phyloP scores from a whole-genome alignment of 768 basidiomycete species.

The Russula emetica region DNA sequence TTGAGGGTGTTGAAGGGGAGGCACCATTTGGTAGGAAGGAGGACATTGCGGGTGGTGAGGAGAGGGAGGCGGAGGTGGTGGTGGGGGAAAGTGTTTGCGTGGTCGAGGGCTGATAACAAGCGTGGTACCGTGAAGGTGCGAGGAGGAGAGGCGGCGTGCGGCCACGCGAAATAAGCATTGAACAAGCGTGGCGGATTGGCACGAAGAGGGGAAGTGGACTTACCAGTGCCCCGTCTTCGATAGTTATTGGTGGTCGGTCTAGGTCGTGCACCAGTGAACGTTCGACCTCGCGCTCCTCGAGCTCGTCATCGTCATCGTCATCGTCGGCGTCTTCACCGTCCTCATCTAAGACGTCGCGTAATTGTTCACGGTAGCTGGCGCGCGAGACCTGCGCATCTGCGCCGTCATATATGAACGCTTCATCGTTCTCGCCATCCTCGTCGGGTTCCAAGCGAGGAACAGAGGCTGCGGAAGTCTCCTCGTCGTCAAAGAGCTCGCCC shows the following conservation, averaged over 20 bases:
- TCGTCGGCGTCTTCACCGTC: conserved; percentile 50
- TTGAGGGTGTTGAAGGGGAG: conserved; percentile 29
- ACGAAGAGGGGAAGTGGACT: conserved; percentile 28
- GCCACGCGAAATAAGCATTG: conserved; percentile 31
- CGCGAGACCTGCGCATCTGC: conserved; percentile 51
- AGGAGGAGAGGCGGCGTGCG: conserved; percentile 28
- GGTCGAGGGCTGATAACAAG: conserved; percentile 27
- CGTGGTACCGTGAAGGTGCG: background rate
- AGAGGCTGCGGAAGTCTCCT: conserved; percentile 23
- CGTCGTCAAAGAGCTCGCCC: conserved; percentile 58
- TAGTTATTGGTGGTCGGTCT: conserved; percentile 1
- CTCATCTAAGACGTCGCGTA: conserved; percentile 67
- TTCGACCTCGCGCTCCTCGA: conserved; percentile 45
- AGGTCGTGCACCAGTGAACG: conserved; percentile 41
- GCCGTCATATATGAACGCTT: conserved; percentile 69
- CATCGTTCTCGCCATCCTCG: conserved; percentile 41
- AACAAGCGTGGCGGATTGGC: conserved; percentile 27
- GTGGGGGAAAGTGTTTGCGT: conserved; percentile 34
- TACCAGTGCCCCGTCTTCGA: conserved; percentile 31
- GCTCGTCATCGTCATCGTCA: conserved; percentile 34
- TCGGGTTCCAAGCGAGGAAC: conserved; percentile 27
- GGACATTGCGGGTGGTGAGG: conserved; percentile 39
- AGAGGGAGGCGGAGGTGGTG: conserved; percentile 34
- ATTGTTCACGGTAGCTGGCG: conserved; percentile 58
- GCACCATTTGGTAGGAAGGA: conserved; percentile 37